Base-by-base conservation (phyloP, 177 flowering plant species). In the Vitis hybrid region DNA sequence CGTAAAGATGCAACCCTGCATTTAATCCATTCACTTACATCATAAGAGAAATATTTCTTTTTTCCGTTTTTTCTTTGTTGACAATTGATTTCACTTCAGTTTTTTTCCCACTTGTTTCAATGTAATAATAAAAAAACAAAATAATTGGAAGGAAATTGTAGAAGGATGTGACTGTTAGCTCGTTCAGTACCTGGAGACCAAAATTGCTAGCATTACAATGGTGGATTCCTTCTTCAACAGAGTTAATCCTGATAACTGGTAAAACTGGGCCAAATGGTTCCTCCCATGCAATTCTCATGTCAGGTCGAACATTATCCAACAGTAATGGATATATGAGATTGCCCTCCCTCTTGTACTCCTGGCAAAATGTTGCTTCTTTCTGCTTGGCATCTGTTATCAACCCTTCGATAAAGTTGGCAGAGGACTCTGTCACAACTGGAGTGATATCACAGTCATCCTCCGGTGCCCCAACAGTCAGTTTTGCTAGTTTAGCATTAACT, bases 181-280 rank as follows among this genome's bases (percentile, higher is more conserved):
- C 9, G 0, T 38, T 4, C 47, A 38, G 47, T 86, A 96, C 99
- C 99, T 96, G 99, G 22, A 94, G 94, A 10, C 99, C 99, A 64
- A 96, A 96, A 73, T 96, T 96, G 83, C 99, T 96, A 49, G 98
- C 99, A 80, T 96, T 96, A 88, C 99, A 96, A 65, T 96, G 99
- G 76, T 96, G 90, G 77, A 96, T 91, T 51, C 97, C 99, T 87
- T 96, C 95, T 82, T 96, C 98, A 12, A 89, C 81, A 18, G 99
- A 83, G 71, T 62, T 87, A 76, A 96, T 94, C 83, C 99, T 82
- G 62, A 96, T 84, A 12, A 96, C 93, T 0, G 99, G 99, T 79
- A 96, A 69, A 19, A 94, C 90, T 0, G 99, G 99, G 0, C 99
- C 99, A 65, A 96, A 96, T 1, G 99, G 99, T 71, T 96, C 99